Conservation (phyloP, 106 monocot genomes). For the Posidonia australis region DNA sequence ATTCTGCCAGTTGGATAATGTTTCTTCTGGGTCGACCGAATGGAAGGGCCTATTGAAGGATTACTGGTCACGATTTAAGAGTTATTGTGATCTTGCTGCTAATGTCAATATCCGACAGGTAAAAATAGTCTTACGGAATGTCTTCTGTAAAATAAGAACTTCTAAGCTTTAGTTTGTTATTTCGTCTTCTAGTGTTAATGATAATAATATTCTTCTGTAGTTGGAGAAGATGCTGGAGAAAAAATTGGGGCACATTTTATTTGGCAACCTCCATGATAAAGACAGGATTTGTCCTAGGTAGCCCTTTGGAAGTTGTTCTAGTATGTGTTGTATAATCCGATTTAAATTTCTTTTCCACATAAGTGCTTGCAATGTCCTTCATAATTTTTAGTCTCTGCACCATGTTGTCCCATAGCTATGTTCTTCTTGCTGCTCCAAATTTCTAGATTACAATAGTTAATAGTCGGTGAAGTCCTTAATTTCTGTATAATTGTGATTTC, state of each 20-base stretch:
- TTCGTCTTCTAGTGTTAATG: background rate
- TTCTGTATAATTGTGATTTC: too few relatives aligned
- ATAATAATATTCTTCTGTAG: constrained; percentile 18
- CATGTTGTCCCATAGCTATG: too few relatives aligned
- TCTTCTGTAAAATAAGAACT: background rate
- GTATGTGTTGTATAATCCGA: background rate
- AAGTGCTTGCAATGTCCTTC: too few relatives aligned
- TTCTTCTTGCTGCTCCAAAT: too few relatives aligned
- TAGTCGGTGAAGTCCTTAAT: too few relatives aligned
- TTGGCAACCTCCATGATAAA: constrained; percentile 28
- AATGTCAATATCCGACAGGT: constrained; percentile 55
- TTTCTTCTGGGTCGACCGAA: constrained; percentile 81
- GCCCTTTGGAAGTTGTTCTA: background rate
- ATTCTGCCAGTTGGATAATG: constrained; percentile 79
- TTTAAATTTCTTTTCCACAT: too few relatives aligned
- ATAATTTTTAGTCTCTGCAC: too few relatives aligned
- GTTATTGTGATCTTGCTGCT: constrained; percentile 56
- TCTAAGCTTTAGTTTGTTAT: background rate
- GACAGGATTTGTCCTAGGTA: constrained; percentile 85
- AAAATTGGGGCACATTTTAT: constrained; percentile 64
- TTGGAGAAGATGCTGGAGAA: constrained; percentile 84
- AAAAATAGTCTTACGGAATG: background rate
- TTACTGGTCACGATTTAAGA: constrained; percentile 90
- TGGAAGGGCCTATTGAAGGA: constrained; percentile 89
- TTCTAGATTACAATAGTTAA: too few relatives aligned